phyloP scores from a whole-genome alignment of 345 rosid genomes.

The Cardamine resedifolia region DNA sequence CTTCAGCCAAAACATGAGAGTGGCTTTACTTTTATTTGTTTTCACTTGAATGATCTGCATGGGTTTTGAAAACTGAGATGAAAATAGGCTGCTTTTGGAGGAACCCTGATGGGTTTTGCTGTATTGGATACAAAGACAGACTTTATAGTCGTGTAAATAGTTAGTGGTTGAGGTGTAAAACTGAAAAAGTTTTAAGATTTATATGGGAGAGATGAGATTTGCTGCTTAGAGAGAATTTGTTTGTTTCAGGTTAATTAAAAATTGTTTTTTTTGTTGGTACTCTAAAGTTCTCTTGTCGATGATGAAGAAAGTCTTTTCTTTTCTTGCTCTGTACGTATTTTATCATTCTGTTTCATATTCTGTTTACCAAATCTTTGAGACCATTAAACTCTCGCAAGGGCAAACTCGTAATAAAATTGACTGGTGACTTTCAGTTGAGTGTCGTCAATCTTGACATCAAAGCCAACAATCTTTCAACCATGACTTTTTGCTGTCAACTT shows the following conservation, averaged over 20 bases:
- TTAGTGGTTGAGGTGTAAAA: conserved; percentile 23
- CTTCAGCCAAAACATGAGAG: conserved; percentile 35
- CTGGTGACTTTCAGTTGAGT: neutral
- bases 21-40: too few relatives aligned
- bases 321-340: neutral
- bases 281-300: conserved; percentile 11
- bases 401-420: neutral
- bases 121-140: too few relatives aligned
- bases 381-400: neutral
- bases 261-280: conserved; percentile 5
- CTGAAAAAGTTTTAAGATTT: conserved; percentile 13
- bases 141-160: too few relatives aligned
- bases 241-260: conserved; percentile 4
- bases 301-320: neutral
- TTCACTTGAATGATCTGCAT: too few relatives aligned
- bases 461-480: neutral
- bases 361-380: neutral
- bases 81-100: too few relatives aligned
- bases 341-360: neutral
- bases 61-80: too few relatives aligned
- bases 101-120: too few relatives aligned
- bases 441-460: neutral
- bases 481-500: neutral
- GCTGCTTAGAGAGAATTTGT: conserved; percentile 18
- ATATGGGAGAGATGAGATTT: conserved; percentile 33